Base-by-base conservation (phyloP, 2,329 filamentous ascomycete species). In the Ophiosphaerella narmari region DNA sequence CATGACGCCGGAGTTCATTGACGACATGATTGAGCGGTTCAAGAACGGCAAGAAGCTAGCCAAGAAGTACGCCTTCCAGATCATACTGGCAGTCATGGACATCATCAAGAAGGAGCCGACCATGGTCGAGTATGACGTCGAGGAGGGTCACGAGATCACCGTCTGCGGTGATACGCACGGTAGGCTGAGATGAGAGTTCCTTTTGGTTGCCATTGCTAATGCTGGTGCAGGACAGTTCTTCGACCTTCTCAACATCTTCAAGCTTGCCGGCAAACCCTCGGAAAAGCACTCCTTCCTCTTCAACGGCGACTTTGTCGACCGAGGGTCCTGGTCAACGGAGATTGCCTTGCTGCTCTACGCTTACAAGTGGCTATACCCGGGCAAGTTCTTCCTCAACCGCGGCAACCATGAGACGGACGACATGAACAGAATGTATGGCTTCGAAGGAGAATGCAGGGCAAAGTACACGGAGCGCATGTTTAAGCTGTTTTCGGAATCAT, bases 371-470 rank as follows among this genome's bases (percentile, higher is more conserved):
- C 76, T 97, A 65, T 86, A 89, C 46, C 94, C 94, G 7, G 84
- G 86, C 37, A 85, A 81, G 46, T 93, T 99, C 81, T 97, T 96
- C 84, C 80, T 99, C 58, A 99, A 99, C 80, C 86, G 94, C 55
- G 94, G 94, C 63, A 99, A 99, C 76, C 94, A 99, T 77, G 94
- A 99, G 78, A 97, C 94, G 41, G 93, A 97, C 72, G 93, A 97
- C 75, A 99, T 99, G 94, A 99, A 99, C 80, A 86, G 91, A 60
- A 92, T 94, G 46, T 99, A 99, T 71, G 94, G 94, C 14, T 99
- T 99, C 67, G 94, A 99, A 75, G 94, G 94, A 70, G 94, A 99
- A 74, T 97, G 94, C 80, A 94, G 93, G 75, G 90, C 91, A 63
- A 99, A 99, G 78, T 99, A 99, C 77, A 97, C 90, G 72, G 94